Evolutionary conservation across 768 basidiomycete genomes (phyloP).

Genomic region (Agrocybe praecox): DNA sequence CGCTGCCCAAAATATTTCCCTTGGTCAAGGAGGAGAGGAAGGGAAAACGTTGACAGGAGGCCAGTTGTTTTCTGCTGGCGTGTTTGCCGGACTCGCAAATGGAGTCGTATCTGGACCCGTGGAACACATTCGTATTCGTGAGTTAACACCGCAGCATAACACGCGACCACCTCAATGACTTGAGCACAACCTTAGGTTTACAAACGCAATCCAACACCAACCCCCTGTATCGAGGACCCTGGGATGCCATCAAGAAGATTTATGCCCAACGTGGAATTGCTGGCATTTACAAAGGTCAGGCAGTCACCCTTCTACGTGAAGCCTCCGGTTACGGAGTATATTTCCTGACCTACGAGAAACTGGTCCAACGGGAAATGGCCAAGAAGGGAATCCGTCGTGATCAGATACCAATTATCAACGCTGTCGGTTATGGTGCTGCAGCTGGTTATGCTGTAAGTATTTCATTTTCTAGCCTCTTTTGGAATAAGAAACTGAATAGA

Average conservation of each 20-base stretch:
- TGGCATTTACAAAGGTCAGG: constrained; percentile 93
- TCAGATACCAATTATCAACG: constrained; percentile 75
- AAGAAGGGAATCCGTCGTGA: constrained; percentile 70
- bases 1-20: constrained; percentile 56
- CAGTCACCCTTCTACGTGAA: constrained; percentile 84
- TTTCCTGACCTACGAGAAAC: constrained; percentile 91
- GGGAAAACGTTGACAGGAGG: constrained; percentile 57
- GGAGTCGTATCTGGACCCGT: constrained; percentile 94
- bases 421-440: constrained; percentile 86
- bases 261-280: constrained; percentile 71
- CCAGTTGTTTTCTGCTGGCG: constrained; percentile 79
- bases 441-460: constrained; percentile 86
- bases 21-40: constrained; percentile 65
- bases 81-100: constrained; percentile 87
- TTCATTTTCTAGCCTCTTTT: constrained; percentile 7
- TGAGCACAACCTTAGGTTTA: constrained; percentile 53
- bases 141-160: constrained; percentile 22
- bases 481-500: background rate
- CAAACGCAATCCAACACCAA: constrained; percentile 87
- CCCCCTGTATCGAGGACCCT: constrained; percentile 80
- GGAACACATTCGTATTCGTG: constrained; percentile 96
- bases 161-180: background rate
- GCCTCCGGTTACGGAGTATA: constrained; percentile 84
- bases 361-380: constrained; percentile 86
- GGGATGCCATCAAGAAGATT: constrained; percentile 88